These are phyloP conservation scores for Brassica incana DNA, from an alignment of 345 rosid genomes.

Conservation along the genomic window DNA sequence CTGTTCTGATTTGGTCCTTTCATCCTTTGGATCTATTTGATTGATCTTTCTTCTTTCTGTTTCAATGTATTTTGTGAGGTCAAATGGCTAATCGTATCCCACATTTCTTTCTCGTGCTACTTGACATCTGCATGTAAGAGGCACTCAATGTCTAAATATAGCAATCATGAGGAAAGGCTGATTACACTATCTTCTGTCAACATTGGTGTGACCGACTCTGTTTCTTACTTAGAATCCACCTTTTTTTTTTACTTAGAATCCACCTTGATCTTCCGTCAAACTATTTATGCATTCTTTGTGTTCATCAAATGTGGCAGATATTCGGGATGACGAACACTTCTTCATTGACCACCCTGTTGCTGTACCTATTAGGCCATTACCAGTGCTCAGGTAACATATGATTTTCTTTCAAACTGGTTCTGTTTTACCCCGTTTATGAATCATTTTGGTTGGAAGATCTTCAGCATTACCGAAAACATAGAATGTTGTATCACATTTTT, in stretches of 20 bases:
- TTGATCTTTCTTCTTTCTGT: background rate
- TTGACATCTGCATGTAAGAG: background rate
- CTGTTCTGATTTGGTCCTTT: conserved; percentile 8
- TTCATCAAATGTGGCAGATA: conserved; percentile 55
- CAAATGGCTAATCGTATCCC: background rate
- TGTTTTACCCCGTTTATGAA: background rate
- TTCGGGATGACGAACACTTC: conserved; percentile 87
- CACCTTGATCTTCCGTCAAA: background rate
- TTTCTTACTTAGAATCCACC: background rate
- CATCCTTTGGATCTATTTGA: background rate
- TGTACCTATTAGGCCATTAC: conserved; percentile 53
- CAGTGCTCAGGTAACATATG: conserved; percentile 59
- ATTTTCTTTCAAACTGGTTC: background rate
- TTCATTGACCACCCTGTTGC: conserved; percentile 87
- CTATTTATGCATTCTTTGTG: conserved; percentile 19
- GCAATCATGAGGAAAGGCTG: background rate
- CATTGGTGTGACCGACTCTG: background rate
- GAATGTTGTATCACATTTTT: too few species aligned
- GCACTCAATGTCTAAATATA: background rate
- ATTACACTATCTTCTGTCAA: background rate
- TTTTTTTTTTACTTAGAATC: too few species aligned
- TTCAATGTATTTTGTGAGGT: background rate
- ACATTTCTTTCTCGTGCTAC: background rate
- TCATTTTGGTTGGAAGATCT: too few species aligned
- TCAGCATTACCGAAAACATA: too few species aligned